phyloP scores from a whole-genome alignment of 257 asterid species.

The Solanum corneliomulleri region DNA sequence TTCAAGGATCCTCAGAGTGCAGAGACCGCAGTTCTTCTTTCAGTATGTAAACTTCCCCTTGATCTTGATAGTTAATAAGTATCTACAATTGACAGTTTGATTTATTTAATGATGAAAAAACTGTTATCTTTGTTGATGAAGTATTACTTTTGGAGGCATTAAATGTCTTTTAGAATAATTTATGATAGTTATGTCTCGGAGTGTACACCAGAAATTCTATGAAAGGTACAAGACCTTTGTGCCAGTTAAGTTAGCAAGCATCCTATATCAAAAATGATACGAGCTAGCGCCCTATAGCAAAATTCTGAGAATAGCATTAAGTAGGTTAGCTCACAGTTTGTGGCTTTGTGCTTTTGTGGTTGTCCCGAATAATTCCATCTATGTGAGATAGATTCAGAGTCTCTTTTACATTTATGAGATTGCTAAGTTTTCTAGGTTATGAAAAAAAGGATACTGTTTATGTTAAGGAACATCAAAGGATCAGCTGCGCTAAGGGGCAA shows the following conservation, averaged over 20 bases:
- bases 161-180: too few species aligned
- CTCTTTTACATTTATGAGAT: neutral
- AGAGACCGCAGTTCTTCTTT: slow-evolving; percentile 56
- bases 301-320: neutral
- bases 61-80: neutral
- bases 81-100: neutral
- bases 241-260: neutral
- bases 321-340: neutral
- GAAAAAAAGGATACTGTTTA: neutral
- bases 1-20: slow-evolving; percentile 57
- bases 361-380: neutral
- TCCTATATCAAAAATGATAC: neutral
- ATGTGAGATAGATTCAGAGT: neutral
- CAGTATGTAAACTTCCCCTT: slow-evolving; percentile 23
- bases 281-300: neutral
- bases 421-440: neutral
- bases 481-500: neutral
- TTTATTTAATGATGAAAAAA: neutral
- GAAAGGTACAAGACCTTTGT: neutral
- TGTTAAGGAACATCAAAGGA: neutral
- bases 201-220: neutral
- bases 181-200: neutral
- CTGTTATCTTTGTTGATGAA: neutral
- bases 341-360: neutral
- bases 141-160: neutral